Percentiles rank a stretch among this genome's conserved stretches.
Conservation (phyloP, 139 green algal genomes). For the Coelastrella sp. region DNA sequence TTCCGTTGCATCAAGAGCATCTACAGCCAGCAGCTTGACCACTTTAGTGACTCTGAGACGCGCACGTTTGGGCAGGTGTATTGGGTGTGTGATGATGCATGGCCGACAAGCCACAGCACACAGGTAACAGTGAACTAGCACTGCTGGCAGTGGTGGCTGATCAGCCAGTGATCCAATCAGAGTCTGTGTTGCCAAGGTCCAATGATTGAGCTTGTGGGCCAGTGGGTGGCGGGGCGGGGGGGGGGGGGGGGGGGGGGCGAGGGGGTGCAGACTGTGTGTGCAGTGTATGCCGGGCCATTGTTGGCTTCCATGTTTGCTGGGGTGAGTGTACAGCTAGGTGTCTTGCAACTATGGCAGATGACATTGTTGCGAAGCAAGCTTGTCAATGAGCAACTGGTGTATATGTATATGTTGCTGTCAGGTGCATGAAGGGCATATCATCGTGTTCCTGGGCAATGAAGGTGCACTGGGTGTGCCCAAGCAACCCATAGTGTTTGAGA, state of each 20-base stretch:
- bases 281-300: too few relatives aligned
- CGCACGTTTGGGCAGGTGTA: conserved; percentile 21
- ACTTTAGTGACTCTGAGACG: neutral
- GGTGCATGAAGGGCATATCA: neutral
- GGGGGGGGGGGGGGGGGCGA: too few relatives aligned
- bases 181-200: too few relatives aligned
- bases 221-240: too few relatives aligned
- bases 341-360: too few relatives aligned
- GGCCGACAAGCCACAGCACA: neutral
- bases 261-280: too few relatives aligned
- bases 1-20: conserved; percentile 6
- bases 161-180: too few relatives aligned
- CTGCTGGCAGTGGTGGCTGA: neutral
- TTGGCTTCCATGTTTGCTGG: too few relatives aligned
- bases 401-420: neutral
- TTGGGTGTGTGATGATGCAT: conserved; percentile 17
- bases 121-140: neutral
- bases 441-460: conserved; percentile 44
- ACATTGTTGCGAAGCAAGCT: too few relatives aligned
- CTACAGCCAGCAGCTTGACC: conserved; percentile 24
- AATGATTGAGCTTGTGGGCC: too few relatives aligned
- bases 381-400: neutral
- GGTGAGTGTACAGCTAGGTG: too few relatives aligned
- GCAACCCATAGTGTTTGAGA: conserved; percentile 45
- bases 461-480: neutral